Conservation (phyloP, 2,329 filamentous ascomycete genomes). For the Colletotrichum godetiae region DNA sequence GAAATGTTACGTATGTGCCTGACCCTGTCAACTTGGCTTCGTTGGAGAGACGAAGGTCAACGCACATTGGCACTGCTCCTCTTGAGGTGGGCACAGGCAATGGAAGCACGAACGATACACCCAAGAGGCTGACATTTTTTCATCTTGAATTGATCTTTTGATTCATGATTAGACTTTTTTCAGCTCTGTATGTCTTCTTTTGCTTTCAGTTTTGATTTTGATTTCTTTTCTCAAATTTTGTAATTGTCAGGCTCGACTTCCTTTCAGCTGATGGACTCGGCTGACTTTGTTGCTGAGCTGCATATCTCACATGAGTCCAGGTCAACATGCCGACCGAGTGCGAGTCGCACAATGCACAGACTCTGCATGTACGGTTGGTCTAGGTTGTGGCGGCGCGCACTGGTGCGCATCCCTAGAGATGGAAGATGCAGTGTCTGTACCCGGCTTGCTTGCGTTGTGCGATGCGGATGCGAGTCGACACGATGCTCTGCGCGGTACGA, state of each 20-base stretch:
- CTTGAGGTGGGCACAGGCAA: background rate
- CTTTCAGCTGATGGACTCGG: background rate
- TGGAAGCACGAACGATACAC: background rate
- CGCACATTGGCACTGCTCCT: background rate
- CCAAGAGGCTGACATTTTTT: background rate
- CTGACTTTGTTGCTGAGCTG: background rate
- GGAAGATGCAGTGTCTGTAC: background rate
- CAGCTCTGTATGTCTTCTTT: too few relatives aligned
- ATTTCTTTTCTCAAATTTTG: background rate
- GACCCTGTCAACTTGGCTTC: background rate
- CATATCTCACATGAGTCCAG: background rate
- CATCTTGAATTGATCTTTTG: background rate
- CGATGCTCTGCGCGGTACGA: background rate
- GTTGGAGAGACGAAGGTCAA: constrained; percentile 1
- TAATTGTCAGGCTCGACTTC: background rate
- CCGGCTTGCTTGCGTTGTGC: constrained; percentile 14
- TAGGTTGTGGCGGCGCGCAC: background rate
- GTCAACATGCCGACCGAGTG: constrained; percentile 13
- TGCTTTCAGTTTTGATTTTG: background rate
- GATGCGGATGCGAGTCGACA: constrained; percentile 32
- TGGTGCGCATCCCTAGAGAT: constrained; percentile 10
- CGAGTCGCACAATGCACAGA: constrained; percentile 16
- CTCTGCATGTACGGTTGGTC: constrained; percentile 9
- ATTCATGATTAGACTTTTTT: too few relatives aligned
- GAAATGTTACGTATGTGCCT: background rate